Evolutionary conservation across 257 asterid species (phyloP).

Genomic region (Dorcoceras hygrometricum): DNA sequence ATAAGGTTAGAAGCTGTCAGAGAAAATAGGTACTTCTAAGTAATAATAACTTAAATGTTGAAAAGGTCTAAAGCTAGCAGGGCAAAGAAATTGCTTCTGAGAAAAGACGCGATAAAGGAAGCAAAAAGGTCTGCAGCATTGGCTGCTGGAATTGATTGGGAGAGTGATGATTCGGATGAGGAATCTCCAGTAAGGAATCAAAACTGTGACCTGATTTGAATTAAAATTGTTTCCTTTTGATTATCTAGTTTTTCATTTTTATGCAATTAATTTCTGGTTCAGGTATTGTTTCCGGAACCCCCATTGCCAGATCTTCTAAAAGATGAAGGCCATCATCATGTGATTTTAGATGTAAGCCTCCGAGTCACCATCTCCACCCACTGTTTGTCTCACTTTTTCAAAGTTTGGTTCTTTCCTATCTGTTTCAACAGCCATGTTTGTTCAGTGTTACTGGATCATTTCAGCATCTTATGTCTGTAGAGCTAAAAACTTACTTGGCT

Average conservation of each 20-base stretch:
- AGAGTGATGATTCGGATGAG: constrained; percentile 76
- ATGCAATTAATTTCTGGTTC: constrained; percentile 26
- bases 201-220: constrained; percentile 10
- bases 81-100: constrained; percentile 65
- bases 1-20: neutral
- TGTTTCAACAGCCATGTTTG: neutral
- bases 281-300: constrained; percentile 50
- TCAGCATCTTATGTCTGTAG: too few relatives aligned
- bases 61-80: constrained; percentile 67
- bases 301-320: constrained; percentile 75
- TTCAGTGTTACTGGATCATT: neutral
- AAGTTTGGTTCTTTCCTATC: neutral
- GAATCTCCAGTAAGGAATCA: constrained; percentile 58
- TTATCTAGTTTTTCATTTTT: constrained; percentile 18
- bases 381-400: constrained; percentile 1
- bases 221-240: constrained; percentile 8
- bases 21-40: neutral
- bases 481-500: too few relatives aligned
- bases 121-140: constrained; percentile 65
- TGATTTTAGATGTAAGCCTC: constrained; percentile 65
- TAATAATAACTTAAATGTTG: constrained; percentile 15
- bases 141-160: constrained; percentile 84
- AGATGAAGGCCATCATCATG: constrained; percentile 54
- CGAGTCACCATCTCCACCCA: neutral
- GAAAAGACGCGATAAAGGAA: constrained; percentile 52